Conservation (phyloP, 805 yeast species). For the Jamesozyma spencerorum region DNA sequence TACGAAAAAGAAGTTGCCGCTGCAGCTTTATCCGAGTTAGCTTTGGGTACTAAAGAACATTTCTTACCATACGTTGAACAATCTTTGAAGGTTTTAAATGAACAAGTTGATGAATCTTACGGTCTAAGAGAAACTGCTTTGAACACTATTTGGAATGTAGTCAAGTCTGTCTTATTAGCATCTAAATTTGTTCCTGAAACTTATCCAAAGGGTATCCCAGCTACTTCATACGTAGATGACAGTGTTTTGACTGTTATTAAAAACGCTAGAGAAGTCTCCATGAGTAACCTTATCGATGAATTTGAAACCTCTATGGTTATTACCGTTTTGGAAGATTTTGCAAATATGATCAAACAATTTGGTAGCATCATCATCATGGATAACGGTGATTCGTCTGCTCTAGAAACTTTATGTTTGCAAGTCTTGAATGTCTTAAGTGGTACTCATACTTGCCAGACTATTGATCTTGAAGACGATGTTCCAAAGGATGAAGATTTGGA, state of each 20-base stretch:
- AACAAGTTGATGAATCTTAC: conserved; percentile 75
- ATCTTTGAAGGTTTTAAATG: conserved; percentile 51
- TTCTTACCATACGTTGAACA: conserved; percentile 72
- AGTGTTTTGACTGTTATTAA: conserved; percentile 50
- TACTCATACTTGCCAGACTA: conserved; percentile 75
- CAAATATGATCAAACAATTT: conserved; percentile 55
- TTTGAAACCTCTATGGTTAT: conserved; percentile 77
- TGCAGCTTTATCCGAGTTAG: conserved; percentile 80
- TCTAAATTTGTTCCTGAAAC: conserved; percentile 41
- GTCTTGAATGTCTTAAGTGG: conserved; percentile 67
- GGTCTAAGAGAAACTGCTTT: conserved; percentile 87
- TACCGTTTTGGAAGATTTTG: conserved; percentile 62
- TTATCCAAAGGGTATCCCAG: conserved; percentile 57
- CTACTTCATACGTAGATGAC: conserved; percentile 49
- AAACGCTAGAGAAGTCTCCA: conserved; percentile 57
- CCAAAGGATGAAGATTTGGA: conserved; percentile 48
- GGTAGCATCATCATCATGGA: conserved; percentile 66
- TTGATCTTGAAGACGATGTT: conserved; percentile 57
- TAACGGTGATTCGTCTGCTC: conserved; percentile 43
- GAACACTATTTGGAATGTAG: conserved; percentile 73
- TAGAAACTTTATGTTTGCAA: conserved; percentile 63
- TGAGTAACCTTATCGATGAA: conserved; percentile 62
- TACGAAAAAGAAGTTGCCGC: conserved; percentile 94
- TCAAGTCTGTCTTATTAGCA: conserved; percentile 51
- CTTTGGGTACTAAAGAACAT: conserved; percentile 72